Conservation (phyloP, 2,329 filamentous ascomycete species). For the Botryotinia globosa region DNA sequence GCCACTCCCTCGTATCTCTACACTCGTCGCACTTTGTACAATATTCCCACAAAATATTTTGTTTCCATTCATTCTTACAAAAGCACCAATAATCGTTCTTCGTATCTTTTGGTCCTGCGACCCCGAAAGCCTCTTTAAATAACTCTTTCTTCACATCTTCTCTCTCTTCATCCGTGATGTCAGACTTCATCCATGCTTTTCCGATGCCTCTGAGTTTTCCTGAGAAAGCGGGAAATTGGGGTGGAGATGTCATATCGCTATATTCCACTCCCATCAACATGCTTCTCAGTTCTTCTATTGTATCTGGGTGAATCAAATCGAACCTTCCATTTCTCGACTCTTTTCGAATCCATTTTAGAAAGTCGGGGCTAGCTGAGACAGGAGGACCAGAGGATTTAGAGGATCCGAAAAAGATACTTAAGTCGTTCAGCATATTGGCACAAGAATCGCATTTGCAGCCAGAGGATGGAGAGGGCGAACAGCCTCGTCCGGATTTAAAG, state of each 20-base stretch:
- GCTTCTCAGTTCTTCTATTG: slow-evolving; percentile 3
- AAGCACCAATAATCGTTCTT: slow-evolving; percentile 12
- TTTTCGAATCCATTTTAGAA: slow-evolving; percentile 15
- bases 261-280: slow-evolving; percentile 8
- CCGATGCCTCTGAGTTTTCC: not conserved
- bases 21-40: slow-evolving; percentile 1
- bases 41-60: not conserved
- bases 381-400: not conserved
- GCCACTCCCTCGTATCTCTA: slow-evolving; percentile 1
- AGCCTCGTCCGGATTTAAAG: slow-evolving; percentile 9
- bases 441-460: slow-evolving; percentile 13
- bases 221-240: not conserved
- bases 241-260: not conserved
- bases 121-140: slow-evolving; percentile 7
- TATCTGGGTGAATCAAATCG: not conserved
- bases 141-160: not conserved
- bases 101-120: not conserved
- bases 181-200: not conserved
- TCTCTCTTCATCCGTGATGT: not conserved
- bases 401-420: not conserved
- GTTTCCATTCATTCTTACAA: slow-evolving; percentile 5
- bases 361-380: not conserved
- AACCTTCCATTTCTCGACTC: slow-evolving; percentile 10
- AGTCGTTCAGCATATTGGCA: slow-evolving; percentile 13
- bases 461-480: not conserved